phyloP scores from a whole-genome alignment of 352 stramenopile genomes.

The Peronosclerospora sorghi region DNA sequence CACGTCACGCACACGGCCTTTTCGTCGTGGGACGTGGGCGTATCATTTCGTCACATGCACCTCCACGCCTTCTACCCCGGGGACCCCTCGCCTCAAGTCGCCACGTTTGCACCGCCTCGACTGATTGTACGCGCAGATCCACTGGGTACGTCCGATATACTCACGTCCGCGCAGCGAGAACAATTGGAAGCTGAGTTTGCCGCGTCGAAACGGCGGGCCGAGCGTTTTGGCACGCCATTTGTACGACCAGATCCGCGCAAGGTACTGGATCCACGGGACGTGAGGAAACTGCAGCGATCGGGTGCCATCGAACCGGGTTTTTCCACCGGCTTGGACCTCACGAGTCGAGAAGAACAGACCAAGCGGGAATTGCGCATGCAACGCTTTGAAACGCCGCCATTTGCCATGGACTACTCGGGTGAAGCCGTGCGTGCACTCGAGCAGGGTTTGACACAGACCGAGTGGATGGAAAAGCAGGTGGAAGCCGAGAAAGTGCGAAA shows the following conservation, averaged over 20 bases:
- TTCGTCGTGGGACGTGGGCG: conserved; percentile 55
- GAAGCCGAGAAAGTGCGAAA: conserved; percentile 52
- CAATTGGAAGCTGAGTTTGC: conserved; percentile 39
- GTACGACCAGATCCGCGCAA: conserved; percentile 55
- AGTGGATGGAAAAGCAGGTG: conserved; percentile 47
- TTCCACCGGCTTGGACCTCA: conserved; percentile 63
- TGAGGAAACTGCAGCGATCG: conserved; percentile 64
- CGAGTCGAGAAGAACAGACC: conserved; percentile 43
- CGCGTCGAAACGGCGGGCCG: conserved; percentile 30
- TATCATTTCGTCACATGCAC: conserved; percentile 36
- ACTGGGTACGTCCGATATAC: conserved; percentile 38
- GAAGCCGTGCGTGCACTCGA: conserved; percentile 46
- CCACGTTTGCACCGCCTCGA: conserved; percentile 27
- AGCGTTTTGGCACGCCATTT: conserved; percentile 61
- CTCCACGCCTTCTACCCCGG: conserved; percentile 23
- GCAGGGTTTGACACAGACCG: conserved; percentile 60
- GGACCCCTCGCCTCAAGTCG: conserved; percentile 17
- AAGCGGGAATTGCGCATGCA: conserved; percentile 72
- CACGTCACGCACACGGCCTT: conserved; percentile 38
- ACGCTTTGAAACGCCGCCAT: conserved; percentile 67
- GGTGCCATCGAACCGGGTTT: conserved; percentile 48
- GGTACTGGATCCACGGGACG: conserved; percentile 67
- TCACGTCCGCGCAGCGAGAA: conserved; percentile 38
- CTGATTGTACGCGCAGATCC: conserved; percentile 57
- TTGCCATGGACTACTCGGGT: conserved; percentile 55